phyloP scores from a whole-genome alignment of 257 asterid genomes.

The Voacanga thouarsii region DNA sequence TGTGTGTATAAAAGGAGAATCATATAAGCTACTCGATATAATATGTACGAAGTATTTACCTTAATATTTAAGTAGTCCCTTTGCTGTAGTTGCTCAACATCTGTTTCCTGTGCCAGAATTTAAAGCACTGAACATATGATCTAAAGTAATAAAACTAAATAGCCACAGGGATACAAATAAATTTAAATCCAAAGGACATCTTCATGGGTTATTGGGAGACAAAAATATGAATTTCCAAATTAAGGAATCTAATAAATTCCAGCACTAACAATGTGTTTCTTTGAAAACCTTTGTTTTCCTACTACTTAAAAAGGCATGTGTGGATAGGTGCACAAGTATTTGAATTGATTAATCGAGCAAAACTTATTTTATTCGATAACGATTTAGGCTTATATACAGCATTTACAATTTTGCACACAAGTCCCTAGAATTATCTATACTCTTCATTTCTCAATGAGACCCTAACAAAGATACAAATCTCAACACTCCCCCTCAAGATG shows the following conservation, averaged over 20 bases:
- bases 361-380: no score
- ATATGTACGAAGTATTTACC: slow-evolving; percentile 39
- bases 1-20: background rate
- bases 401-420: no score
- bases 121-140: background rate
- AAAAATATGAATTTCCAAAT: background rate
- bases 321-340: no score
- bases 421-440: no score
- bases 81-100: slow-evolving; percentile 94
- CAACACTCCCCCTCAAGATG: no score
- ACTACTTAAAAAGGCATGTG: background rate
- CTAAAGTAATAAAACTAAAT: background rate
- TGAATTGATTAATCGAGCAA: no score
- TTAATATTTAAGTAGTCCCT: slow-evolving; percentile 84
- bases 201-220: background rate
- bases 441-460: no score
- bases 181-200: background rate
- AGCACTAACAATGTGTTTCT: no score
- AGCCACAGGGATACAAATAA: background rate
- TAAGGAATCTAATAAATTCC: background rate
- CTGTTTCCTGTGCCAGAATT: slow-evolving; percentile 61
- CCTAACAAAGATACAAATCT: no score
- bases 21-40: background rate
- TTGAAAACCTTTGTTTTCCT: background rate
- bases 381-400: no score